Percentiles rank a stretch among this genome's conserved stretches.
Evolutionary conservation across 2,329 filamentous ascomycete genomes (phyloP).

Genomic region (Phyllosticta paracitricarpa): DNA sequence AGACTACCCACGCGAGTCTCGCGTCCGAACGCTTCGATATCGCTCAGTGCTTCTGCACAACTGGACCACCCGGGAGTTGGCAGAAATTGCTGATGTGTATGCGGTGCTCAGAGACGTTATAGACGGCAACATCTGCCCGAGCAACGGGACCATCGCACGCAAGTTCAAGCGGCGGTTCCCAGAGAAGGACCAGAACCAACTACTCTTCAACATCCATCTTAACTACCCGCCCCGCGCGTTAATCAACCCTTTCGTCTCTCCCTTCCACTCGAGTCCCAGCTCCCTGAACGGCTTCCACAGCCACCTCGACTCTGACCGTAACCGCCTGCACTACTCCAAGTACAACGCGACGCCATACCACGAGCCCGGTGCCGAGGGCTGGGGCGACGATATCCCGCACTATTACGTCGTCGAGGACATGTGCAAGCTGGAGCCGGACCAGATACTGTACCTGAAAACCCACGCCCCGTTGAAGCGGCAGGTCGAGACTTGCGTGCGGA

Average conservation of each 20-base stretch:
- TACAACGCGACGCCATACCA: slow-evolving; percentile 39
- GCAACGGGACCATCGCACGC: slow-evolving; percentile 49
- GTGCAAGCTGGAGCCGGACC: slow-evolving; percentile 52
- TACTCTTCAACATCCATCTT: slow-evolving; percentile 44
- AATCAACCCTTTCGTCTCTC: slow-evolving; percentile 28
- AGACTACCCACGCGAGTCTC: slow-evolving; percentile 40
- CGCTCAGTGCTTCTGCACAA: slow-evolving; percentile 49
- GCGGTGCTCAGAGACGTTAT: slow-evolving; percentile 46
- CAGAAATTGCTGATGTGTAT: slow-evolving; percentile 51
- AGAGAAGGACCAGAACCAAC: slow-evolving; percentile 34
- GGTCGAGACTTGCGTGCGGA: slow-evolving; percentile 44
- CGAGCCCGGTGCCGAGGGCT: slow-evolving; percentile 49
- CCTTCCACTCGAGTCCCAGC: slow-evolving; percentile 23
- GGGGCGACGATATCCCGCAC: slow-evolving; percentile 54
- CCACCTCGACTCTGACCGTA: slow-evolving; percentile 18
- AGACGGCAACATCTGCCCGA: slow-evolving; percentile 50
- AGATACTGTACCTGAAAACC: slow-evolving; percentile 48
- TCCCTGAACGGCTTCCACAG: slow-evolving; percentile 19
- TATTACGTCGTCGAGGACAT: slow-evolving; percentile 57
- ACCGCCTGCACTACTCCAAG: slow-evolving; percentile 34
- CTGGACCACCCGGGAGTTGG: slow-evolving; percentile 45
- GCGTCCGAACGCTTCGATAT: slow-evolving; percentile 38
- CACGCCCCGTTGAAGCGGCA: slow-evolving; percentile 46
- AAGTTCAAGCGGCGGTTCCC: slow-evolving; percentile 49
- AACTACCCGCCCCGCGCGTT: slow-evolving; percentile 38